A percentile compares a stretch with the other conserved stretches of the same genome.
phyloP scores from a whole-genome alignment of 768 basidiomycete species.

The Leccinellum rugosiceps region DNA sequence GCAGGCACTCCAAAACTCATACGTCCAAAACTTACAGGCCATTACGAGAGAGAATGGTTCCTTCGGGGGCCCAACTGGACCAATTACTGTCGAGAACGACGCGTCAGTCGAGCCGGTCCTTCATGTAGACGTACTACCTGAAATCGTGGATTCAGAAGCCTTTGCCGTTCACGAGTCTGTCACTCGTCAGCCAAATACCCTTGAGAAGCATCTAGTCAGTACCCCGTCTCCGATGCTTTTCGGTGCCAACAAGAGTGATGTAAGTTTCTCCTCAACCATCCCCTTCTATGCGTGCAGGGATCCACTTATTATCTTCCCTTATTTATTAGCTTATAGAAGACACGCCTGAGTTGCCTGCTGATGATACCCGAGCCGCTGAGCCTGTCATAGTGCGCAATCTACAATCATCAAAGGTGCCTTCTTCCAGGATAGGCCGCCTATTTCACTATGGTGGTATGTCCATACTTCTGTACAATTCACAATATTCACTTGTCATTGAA shows the following conservation, averaged over 20 bases:
- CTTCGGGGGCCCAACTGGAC: neutral
- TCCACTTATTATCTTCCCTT: neutral
- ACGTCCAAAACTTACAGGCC: neutral
- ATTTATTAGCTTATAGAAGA: slow-evolving; percentile 6
- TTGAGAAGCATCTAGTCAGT: neutral
- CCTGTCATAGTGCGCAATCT: slow-evolving; percentile 39
- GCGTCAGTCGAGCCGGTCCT: neutral
- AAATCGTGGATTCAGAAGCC: neutral
- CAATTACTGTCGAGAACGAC: neutral
- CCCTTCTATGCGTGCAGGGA: neutral
- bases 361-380: neutral
- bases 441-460: slow-evolving; percentile 89
- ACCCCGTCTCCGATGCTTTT: neutral
- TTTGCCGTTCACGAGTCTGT: neutral
- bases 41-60: neutral
- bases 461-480: neutral
- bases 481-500: neutral
- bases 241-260: neutral
- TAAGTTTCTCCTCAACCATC: neutral
- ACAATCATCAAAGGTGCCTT: slow-evolving; percentile 85
- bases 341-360: neutral
- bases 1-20: slow-evolving; percentile 22
- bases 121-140: neutral
- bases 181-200: neutral
- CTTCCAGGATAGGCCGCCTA: slow-evolving; percentile 81